Evolutionary conservation across 2,329 filamentous ascomycete species (phyloP), one percentile per base, ranked within the genome.

Genomic region (Aspergillus neotritici): DNA sequence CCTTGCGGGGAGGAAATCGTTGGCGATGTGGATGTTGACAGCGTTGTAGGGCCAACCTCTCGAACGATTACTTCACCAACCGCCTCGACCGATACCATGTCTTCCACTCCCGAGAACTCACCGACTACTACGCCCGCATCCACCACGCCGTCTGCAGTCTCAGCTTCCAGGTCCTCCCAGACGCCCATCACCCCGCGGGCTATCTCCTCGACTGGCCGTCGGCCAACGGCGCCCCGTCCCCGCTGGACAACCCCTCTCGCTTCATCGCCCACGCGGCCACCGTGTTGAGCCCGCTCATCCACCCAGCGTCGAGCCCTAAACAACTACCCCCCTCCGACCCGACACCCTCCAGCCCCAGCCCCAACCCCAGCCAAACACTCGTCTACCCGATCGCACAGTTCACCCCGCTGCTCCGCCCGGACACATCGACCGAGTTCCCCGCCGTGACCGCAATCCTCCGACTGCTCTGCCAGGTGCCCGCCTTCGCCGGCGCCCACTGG

Each of bases 41-140:
- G 39, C 30, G 15, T 40, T 37, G 6, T 37, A 80, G 80, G 6
- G 93, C 93, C 12, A 98, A 98, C 55, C 71, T 98, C 5, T 95
- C 88, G 0, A 80, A 77, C 34, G 91, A 98, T 61, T 98, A 98
- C 67, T 98, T 98, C 58, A 95, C 89, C 31, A 93, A 97, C 56
- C 83, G 93, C 9, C 86, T 97, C 57, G 93, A 98, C 64, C 78
- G 93, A 40, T 98, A 98, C 57, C 93, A 98, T 63, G 69, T 97
- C 30, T 94, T 97, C 67, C 80, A 80, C 0, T 94, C 86, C 1
- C 79, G 77, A 46, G 78, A 84, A 5, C 75, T 98, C 10, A 85
- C 91, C 0, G 79, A 90, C 40, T 91, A 94, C 67, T 98, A 93
- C 59, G 79, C 76, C 56, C 75, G 72, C 8, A 80, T 98, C 6